Conservation (phyloP, 148 eudicot genomes). For the Chenopodium berlandieri region DNA sequence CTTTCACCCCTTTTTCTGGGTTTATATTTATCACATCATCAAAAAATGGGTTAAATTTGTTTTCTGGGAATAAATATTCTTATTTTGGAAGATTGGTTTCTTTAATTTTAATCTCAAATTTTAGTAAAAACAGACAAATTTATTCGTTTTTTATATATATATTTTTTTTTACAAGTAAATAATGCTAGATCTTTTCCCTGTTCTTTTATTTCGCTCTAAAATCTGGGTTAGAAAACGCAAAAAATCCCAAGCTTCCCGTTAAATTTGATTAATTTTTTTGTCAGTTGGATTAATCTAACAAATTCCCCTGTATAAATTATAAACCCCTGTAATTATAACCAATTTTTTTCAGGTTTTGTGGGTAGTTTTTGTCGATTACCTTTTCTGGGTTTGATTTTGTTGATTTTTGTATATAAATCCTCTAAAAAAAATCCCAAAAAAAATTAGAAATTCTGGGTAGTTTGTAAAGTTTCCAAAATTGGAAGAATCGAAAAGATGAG, state of each 20-base stretch:
- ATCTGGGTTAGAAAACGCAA: conserved; percentile 60
- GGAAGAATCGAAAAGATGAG: conserved; percentile 57
- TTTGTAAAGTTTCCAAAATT: background rate
- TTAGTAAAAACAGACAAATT: background rate
- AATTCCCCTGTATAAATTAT: conserved; percentile 7
- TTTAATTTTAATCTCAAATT: background rate
- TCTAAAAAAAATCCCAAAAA: background rate
- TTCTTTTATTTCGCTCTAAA: conserved; percentile 38
- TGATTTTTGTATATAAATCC: background rate
- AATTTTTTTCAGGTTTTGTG: conserved; percentile 6
- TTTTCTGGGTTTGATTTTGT: conserved; percentile 3
- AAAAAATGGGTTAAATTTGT: too few relatives aligned
- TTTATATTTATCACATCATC: too few relatives aligned
- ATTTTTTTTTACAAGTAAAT: background rate
- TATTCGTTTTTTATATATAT: background rate
- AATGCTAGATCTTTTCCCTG: conserved; percentile 49
- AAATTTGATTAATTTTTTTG: background rate
- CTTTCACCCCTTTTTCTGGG: background rate
- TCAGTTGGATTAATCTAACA: background rate
- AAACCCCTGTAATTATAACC: conserved; percentile 9
- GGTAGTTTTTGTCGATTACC: background rate
- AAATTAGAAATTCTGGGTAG: background rate
- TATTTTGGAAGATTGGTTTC: background rate
- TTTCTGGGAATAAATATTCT: background rate
- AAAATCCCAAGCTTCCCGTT: conserved; percentile 28